Conservation (phyloP, 192 early-diverging fungal genomes). For the Linnemannia schmuckeri region DNA sequence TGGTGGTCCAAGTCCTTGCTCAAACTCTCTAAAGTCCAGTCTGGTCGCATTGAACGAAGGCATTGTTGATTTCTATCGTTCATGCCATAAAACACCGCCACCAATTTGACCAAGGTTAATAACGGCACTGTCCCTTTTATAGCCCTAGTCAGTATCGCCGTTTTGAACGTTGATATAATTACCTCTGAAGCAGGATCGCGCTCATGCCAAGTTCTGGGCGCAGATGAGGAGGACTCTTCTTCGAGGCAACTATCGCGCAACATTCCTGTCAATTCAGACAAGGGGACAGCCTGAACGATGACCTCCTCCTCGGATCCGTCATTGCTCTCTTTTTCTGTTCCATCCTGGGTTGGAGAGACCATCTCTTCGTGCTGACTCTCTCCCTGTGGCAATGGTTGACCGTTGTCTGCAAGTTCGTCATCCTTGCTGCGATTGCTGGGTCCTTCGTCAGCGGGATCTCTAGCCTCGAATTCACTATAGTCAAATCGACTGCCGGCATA, state of each 20-base stretch:
- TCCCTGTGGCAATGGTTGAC: neutral
- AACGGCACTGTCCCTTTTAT: neutral
- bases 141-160: neutral
- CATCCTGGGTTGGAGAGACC: neutral
- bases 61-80: conserved; percentile 33
- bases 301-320: conserved; percentile 37
- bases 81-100: neutral
- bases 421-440: neutral
- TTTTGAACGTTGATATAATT: neutral
- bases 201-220: conserved; percentile 32
- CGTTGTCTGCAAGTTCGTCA: neutral
- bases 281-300: conserved; percentile 49
- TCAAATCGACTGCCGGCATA: conserved; percentile 25
- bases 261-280: conserved; percentile 48
- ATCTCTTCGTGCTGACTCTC: neutral
- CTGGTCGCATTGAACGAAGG: conserved; percentile 39
- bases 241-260: conserved; percentile 43
- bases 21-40: conserved; percentile 73
- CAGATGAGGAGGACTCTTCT: conserved; percentile 30
- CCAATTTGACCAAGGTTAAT: neutral
- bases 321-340: neutral
- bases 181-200: conserved; percentile 36
- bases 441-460: neutral
- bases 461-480: conserved; percentile 49
- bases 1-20: conserved; percentile 71